These are phyloP conservation scores for Salvia hispanica DNA, from an alignment of 257 asterid species.

Conservation along the genomic window DNA sequence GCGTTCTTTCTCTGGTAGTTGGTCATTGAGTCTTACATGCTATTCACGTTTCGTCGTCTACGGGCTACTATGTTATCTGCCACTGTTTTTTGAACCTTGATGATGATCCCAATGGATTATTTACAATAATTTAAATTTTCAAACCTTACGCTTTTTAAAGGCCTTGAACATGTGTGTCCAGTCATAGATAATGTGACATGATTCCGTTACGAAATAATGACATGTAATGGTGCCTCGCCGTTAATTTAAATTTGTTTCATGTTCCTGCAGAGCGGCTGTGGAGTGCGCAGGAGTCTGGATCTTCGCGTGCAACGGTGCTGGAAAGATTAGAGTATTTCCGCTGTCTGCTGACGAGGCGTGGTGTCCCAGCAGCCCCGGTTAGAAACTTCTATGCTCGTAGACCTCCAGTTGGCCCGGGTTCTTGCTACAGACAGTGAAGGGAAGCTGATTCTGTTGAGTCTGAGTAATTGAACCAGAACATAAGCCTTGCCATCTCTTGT, in stretches of 20 bases:
- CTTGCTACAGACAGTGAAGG: slow-evolving; percentile 73
- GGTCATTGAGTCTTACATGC: background rate
- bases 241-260: slow-evolving; percentile 8
- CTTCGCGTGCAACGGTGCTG: slow-evolving; percentile 40
- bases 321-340: slow-evolving; percentile 77
- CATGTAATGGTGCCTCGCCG: background rate
- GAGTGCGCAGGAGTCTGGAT: slow-evolving; percentile 53
- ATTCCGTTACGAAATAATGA: background rate
- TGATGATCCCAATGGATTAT: background rate
- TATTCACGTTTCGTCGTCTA: background rate
- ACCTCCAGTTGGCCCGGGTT: slow-evolving; percentile 72
- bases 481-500: slow-evolving; percentile 4
- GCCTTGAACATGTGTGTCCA: slow-evolving; percentile 1
- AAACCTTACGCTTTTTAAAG: too few species aligned
- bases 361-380: slow-evolving; percentile 86
- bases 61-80: background rate
- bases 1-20: background rate
- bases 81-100: background rate
- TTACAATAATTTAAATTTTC: background rate
- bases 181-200: background rate
- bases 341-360: slow-evolving; percentile 80
- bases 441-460: background rate
- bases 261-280: slow-evolving; percentile 69
- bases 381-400: slow-evolving; percentile 58
- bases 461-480: background rate